Percentiles rank a stretch among this genome's conserved stretches.
phyloP scores from a whole-genome alignment of 164 flowering plant genomes.

The Nymphaea thermarum region DNA sequence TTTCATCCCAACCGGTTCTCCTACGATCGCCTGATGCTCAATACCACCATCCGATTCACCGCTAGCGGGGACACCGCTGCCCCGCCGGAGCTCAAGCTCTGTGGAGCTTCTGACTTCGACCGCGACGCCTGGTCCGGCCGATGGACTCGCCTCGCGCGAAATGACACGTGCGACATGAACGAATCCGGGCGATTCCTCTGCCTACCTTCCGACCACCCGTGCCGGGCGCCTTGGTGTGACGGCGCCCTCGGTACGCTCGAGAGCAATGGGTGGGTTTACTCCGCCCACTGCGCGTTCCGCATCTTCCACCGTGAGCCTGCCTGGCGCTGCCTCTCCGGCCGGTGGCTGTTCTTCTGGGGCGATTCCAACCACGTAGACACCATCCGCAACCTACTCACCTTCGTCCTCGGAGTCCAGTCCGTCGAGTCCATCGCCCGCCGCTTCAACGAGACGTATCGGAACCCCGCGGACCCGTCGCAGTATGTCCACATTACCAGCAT shows the following conservation, averaged over 20 bases:
- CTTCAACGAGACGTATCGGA: constrained; percentile 64
- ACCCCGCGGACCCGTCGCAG: constrained; percentile 52
- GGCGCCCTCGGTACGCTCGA: constrained; percentile 71
- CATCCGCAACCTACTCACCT: constrained; percentile 71
- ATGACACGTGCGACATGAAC: constrained; percentile 52
- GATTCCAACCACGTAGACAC: constrained; percentile 98
- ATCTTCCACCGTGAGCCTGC: constrained; percentile 46
- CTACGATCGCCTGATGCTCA: background rate
- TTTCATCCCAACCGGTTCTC: constrained; percentile 24
- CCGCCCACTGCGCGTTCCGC: constrained; percentile 69
- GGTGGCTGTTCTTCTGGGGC: constrained; percentile 99
- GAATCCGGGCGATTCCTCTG: constrained; percentile 77
- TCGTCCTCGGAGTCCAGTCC: constrained; percentile 43
- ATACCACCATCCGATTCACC: background rate
- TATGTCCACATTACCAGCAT: constrained; percentile 72
- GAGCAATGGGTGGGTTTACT: constrained; percentile 97
- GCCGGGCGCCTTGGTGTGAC: constrained; percentile 66
- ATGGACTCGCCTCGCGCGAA: constrained; percentile 73
- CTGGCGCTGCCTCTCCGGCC: constrained; percentile 66
- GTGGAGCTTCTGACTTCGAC: constrained; percentile 42
- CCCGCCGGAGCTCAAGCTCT: constrained; percentile 32
- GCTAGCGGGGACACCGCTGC: background rate
- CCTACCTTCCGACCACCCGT: constrained; percentile 31
- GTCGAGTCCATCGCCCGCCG: constrained; percentile 44
- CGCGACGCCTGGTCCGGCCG: constrained; percentile 65